Conservation (phyloP, 2,329 filamentous ascomycete genomes). For the Trichoderma arundinaceum region DNA sequence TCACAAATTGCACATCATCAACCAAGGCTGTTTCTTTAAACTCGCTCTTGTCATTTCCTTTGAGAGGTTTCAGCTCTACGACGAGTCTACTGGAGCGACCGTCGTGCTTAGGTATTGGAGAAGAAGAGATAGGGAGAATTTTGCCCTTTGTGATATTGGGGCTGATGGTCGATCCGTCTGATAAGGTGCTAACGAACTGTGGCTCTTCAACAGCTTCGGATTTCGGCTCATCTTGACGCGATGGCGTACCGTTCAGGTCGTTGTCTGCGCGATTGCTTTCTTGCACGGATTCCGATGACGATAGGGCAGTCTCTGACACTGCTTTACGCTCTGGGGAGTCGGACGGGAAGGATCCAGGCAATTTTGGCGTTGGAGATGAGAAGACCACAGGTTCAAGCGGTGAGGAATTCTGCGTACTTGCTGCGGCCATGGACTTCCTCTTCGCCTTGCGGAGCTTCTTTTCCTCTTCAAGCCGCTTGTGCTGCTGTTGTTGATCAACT, state of each 20-base stretch:
- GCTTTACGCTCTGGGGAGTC: slow-evolving; percentile 20
- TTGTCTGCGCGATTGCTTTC: not conserved
- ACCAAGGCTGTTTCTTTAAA: not conserved
- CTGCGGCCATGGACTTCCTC: slow-evolving; percentile 27
- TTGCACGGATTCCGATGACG: slow-evolving; percentile 3
- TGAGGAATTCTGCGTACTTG: slow-evolving; percentile 27
- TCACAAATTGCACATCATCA: slow-evolving; percentile 24
- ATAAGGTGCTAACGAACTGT: not conserved
- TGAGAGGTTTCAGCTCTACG: slow-evolving; percentile 28
- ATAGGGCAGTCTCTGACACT: not conserved
- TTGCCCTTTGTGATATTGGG: not conserved
- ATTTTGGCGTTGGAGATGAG: slow-evolving; percentile 17
- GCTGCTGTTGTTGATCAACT: slow-evolving; percentile 58
- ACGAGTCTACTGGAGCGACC: slow-evolving; percentile 8
- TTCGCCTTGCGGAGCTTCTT: slow-evolving; percentile 42
- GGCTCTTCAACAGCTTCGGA: not conserved
- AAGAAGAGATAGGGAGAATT: not conserved
- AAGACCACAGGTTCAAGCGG: not conserved
- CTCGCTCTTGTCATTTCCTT: slow-evolving; percentile 2
- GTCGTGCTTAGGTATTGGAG: not conserved
- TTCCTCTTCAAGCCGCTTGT: slow-evolving; percentile 48
- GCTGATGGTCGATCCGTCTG: not conserved
- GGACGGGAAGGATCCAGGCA: slow-evolving; percentile 29
- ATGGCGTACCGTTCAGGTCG: not conserved
- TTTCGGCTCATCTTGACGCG: not conserved